These are phyloP conservation scores for Cystobasidiaceae sp. DNA, from an alignment of 1,284 basidiomycete species.

Conservation along the genomic window DNA sequence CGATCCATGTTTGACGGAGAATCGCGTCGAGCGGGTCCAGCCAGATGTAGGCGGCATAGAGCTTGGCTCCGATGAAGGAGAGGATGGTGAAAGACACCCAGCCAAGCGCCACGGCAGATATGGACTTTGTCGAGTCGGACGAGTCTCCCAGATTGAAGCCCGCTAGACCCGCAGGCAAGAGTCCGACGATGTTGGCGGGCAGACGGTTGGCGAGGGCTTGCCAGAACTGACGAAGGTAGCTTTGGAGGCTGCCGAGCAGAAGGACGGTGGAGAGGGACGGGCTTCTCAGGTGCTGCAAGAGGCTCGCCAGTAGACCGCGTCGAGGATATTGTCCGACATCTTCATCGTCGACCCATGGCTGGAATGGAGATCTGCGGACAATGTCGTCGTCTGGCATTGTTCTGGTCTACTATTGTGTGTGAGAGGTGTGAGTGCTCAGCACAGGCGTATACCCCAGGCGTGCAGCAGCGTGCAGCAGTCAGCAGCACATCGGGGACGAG, in stretches of 20 bases:
- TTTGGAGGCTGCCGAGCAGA: not conserved
- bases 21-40: slow-evolving; percentile 20
- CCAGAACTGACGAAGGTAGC: not conserved
- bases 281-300: not conserved
- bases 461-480: too few species aligned
- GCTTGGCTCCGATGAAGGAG: slow-evolving; percentile 14
- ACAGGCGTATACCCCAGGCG: too few species aligned
- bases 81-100: slow-evolving; percentile 7
- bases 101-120: not conserved
- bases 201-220: not conserved
- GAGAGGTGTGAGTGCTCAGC: too few species aligned
- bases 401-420: too few species aligned
- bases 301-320: not conserved
- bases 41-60: slow-evolving; percentile 13
- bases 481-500: too few species aligned
- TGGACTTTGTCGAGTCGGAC: not conserved
- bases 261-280: not conserved
- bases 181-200: not conserved
- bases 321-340: too few species aligned
- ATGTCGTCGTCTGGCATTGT: too few species aligned
- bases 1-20: slow-evolving; percentile 7
- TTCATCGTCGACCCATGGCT: too few species aligned
- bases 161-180: not conserved
- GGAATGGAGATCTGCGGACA: too few species aligned
- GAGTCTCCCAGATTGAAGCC: too few species aligned